Evolutionary conservation across 768 basidiomycete genomes (phyloP), one percentile per base, ranked within the genome.

Genomic region (Russula lepida): DNA sequence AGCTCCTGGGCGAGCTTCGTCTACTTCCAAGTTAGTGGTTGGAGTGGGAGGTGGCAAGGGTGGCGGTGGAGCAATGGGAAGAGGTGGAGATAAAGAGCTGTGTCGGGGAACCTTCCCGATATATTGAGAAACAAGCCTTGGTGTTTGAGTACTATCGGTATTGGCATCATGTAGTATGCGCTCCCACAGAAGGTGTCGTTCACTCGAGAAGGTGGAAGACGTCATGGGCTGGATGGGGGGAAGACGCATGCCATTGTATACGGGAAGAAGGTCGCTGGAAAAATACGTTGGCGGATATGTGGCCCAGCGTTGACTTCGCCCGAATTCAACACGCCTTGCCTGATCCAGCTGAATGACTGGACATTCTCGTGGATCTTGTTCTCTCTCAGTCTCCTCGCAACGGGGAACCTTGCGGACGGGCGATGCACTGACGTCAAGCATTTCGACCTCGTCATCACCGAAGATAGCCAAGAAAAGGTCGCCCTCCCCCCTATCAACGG

Each of bases 281-380:
- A 89, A 89, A 61, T 82, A 77, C 11, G 78, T 77, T 39, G 75
- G 69, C 4, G 86, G 84, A 66, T 85, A 89, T 37, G 62, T 69
- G 12, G 84, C 88, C 88, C 88, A 89, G 55, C 86, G 77, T 35
- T 66, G 69, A 47, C 50, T 21, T 30, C 21, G 17, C 37, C 30
- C 28, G 13, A 13, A 60, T 30, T 41, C 50, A 32, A 37, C 35
- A 33, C 58, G 60, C 39, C 44, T 19, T 25, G 39, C 15, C 37
- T 2, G 28, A 19, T 51, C 48, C 32, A 19, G 12, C 39, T 21
- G 39, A 23, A 23, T 19, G n/a, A 6, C 21, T n/a, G 37, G 27
- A 15, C 48, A 21, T 11, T 49, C 19, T 57, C 25, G 23, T 25
- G 19, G 11, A 6, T 32, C 12, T 32, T 51, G 49, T 9, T 5